phyloP scores from a whole-genome alignment of 1,139 yeast genomes.

The Candida tropicalis region DNA sequence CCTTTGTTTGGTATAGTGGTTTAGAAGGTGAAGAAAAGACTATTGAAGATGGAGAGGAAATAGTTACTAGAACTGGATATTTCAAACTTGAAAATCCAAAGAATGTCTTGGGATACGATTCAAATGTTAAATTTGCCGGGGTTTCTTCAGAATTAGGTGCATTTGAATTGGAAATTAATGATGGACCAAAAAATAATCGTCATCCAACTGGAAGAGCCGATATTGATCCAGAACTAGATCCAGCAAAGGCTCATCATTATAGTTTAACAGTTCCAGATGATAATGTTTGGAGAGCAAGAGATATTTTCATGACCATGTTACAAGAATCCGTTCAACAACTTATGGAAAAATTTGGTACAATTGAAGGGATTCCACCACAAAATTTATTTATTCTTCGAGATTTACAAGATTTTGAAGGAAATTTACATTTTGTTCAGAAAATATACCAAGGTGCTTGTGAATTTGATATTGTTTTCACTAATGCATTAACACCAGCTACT shows the following conservation, averaged over 20 bases:
- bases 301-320: conserved; percentile 67
- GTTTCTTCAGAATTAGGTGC: conserved; percentile 56
- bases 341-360: conserved; percentile 35
- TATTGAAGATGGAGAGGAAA: conserved; percentile 22
- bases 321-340: conserved; percentile 67
- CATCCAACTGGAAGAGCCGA: conserved; percentile 38
- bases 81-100: conserved; percentile 33
- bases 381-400: conserved; percentile 63
- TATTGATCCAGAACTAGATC: conserved; percentile 47
- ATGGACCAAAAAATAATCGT: conserved; percentile 47
- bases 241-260: conserved; percentile 61
- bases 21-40: conserved; percentile 57
- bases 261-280: conserved; percentile 74
- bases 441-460: conserved; percentile 75
- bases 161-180: conserved; percentile 53
- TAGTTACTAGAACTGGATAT: conserved; percentile 27
- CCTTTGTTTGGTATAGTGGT: conserved; percentile 79
- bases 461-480: conserved; percentile 67
- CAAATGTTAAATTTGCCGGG: conserved; percentile 51
- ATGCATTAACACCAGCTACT: conserved; percentile 40
- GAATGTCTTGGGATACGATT: conserved; percentile 34
- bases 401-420: conserved; percentile 65
- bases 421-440: conserved; percentile 78
- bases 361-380: conserved; percentile 42
- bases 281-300: conserved; percentile 78